phyloP scores from a whole-genome alignment of 192 early-diverging fungal species.

The Backusella circina region DNA sequence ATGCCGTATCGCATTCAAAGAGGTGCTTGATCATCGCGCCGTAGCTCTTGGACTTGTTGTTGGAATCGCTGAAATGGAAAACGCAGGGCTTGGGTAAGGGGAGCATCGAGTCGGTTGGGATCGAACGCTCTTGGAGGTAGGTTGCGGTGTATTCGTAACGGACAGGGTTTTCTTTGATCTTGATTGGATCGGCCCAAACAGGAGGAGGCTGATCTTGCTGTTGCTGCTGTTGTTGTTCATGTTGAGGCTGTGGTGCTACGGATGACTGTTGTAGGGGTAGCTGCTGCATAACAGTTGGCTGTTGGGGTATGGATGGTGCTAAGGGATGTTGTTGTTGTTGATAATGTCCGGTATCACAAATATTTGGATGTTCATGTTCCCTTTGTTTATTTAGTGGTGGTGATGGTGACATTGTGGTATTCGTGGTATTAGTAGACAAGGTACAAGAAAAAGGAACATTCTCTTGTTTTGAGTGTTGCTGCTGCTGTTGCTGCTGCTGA shows the following conservation, averaged over 20 bases:
- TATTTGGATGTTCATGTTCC: not conserved
- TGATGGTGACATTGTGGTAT: not conserved
- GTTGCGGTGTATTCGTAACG: slow-evolving; percentile 5
- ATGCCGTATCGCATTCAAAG: slow-evolving; percentile 44
- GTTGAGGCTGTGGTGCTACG: not conserved
- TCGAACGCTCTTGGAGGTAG: slow-evolving; percentile 16
- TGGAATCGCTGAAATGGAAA: slow-evolving; percentile 46
- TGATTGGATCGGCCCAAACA: slow-evolving; percentile 22
- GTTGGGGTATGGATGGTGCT: not conserved
- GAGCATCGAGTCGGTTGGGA: not conserved
- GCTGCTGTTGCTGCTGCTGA: not conserved
- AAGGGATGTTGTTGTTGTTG: not conserved
- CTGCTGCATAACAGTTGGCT: not conserved
- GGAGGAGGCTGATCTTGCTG: not conserved
- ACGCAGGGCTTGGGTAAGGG: slow-evolving; percentile 1
- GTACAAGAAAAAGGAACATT: not conserved
- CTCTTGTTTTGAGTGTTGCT: not conserved
- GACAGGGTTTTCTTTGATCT: slow-evolving; percentile 18
- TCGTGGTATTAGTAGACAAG: not conserved
- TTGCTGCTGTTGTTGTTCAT: not conserved
- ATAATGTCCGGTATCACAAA: not conserved
- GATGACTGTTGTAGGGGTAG: not conserved
- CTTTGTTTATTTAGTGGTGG: not conserved
- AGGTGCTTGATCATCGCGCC: slow-evolving; percentile 40
- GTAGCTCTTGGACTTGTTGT: slow-evolving; percentile 38